phyloP scores from a whole-genome alignment of 2,329 filamentous ascomycete species.

The Hypoxylon sp. region DNA sequence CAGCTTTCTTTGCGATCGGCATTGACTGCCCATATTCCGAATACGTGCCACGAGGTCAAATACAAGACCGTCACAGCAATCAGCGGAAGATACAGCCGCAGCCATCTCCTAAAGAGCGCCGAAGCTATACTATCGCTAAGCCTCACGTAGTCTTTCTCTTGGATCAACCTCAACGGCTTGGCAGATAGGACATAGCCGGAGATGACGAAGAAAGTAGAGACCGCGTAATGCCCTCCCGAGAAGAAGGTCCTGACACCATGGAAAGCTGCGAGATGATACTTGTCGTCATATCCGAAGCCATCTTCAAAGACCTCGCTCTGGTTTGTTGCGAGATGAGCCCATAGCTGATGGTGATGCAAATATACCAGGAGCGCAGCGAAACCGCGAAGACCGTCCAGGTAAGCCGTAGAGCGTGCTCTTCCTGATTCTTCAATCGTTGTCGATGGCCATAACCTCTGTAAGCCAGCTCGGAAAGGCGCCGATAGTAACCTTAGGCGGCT shows the following conservation, averaged over 20 bases:
- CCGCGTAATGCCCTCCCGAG: conserved; percentile 67
- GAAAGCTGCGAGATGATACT: conserved; percentile 59
- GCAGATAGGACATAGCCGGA: conserved; percentile 64
- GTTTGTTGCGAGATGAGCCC: conserved; percentile 57
- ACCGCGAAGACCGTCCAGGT: conserved; percentile 70
- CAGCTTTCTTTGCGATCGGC: conserved; percentile 50
- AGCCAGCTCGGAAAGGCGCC: conserved; percentile 5
- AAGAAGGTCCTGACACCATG: conserved; percentile 68
- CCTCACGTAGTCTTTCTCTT: conserved; percentile 51
- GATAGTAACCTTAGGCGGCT: background rate
- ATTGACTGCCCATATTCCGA: conserved; percentile 55
- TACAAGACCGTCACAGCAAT: conserved; percentile 63
- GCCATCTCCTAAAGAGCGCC: conserved; percentile 58
- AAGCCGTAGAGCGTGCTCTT: conserved; percentile 61
- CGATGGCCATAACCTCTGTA: conserved; percentile 25
- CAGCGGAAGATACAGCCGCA: conserved; percentile 60
- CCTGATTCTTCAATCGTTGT: conserved; percentile 24
- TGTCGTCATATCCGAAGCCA: conserved; percentile 58
- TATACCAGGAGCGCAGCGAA: conserved; percentile 74
- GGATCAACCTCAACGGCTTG: conserved; percentile 58
- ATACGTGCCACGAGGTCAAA: conserved; percentile 61
- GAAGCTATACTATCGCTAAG: conserved; percentile 56
- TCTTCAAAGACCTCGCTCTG: conserved; percentile 57
- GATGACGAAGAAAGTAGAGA: conserved; percentile 64
- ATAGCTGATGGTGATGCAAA: conserved; percentile 66